phyloP scores from a whole-genome alignment of 352 stramenopile genomes.

The Globisporangium iwayamae region DNA sequence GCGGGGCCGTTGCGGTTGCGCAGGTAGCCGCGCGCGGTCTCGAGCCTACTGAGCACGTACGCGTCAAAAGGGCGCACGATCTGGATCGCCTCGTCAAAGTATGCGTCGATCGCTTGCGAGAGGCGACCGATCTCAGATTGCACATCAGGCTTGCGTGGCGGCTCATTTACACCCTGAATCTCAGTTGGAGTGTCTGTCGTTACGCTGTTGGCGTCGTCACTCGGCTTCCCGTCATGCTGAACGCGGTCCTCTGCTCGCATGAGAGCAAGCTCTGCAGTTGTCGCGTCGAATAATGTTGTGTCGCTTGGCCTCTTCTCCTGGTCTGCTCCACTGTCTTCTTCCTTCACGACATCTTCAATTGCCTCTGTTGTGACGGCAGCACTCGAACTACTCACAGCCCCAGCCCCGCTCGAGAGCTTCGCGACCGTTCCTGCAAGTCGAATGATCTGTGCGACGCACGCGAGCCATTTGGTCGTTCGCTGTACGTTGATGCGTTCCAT shows the following conservation, averaged over 20 bases:
- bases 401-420: constrained; percentile 12
- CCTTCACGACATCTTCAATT: neutral
- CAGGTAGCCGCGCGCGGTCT: constrained; percentile 60
- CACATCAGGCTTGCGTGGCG: neutral
- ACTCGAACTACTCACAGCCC: neutral
- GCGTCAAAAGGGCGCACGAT: constrained; percentile 63
- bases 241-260: neutral
- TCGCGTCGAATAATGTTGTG: no score
- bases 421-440: constrained; percentile 30
- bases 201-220: neutral
- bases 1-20: constrained; percentile 50
- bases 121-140: constrained; percentile 19
- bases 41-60: constrained; percentile 66
- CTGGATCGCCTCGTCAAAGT: constrained; percentile 62
- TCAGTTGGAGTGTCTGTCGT: neutral
- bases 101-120: constrained; percentile 33
- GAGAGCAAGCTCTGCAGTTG: neutral
- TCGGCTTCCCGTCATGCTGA: neutral
- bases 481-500: constrained; percentile 82
- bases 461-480: constrained; percentile 68
- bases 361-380: neutral
- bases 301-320: neutral
- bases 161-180: neutral
- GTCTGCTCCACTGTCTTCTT: neutral
- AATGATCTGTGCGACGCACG: constrained; percentile 66